Conservation (phyloP, 805 yeast species). For the Wickerhamiella hasegawae region DNA sequence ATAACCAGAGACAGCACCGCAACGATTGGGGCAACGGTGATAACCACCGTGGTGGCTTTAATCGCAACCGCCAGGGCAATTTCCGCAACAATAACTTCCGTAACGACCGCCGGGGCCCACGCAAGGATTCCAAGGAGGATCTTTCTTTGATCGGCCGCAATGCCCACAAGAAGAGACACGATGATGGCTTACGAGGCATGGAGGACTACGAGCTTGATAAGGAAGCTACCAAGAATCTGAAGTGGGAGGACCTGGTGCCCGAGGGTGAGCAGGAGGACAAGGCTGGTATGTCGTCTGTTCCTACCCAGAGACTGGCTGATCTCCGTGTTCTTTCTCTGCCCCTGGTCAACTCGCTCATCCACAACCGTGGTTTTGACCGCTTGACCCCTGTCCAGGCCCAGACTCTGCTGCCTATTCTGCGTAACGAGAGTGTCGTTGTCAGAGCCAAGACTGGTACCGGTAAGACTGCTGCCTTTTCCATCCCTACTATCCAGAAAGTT, state of each 20-base stretch:
- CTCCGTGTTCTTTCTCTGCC: conserved; percentile 16
- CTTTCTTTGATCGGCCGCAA: conserved; percentile 9
- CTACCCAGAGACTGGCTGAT: conserved; percentile 15
- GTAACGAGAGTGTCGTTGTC: conserved; percentile 56
- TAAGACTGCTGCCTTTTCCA: conserved; percentile 75
- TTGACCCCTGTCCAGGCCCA: conserved; percentile 25
- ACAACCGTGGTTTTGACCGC: conserved; percentile 19
- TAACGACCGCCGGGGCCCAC: too few species aligned
- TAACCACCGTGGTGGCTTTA: too few species aligned
- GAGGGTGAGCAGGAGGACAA: conserved; percentile 4
- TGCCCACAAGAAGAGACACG: conserved; percentile 7
- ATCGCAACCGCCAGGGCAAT: too few species aligned
- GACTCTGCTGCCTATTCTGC: conserved; percentile 49
- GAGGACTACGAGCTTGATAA: conserved; percentile 17
- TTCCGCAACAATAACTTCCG: too few species aligned
- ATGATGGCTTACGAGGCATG: conserved; percentile 19
- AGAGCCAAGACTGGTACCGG: conserved; percentile 95
- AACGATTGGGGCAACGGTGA: too few species aligned
- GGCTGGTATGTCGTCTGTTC: conserved; percentile 17
- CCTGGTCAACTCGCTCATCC: conserved; percentile 20
- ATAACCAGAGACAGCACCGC: too few species aligned
- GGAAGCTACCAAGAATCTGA: conserved; percentile 11
- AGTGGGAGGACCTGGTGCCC: conserved; percentile 16
- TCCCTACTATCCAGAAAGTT: conserved; percentile 56
- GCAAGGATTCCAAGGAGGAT: background rate